Evolutionary conservation across 2,329 filamentous ascomycete species (phyloP), one percentile per base, ranked within the genome.

Genomic region (Plenodomus biglobosus): DNA sequence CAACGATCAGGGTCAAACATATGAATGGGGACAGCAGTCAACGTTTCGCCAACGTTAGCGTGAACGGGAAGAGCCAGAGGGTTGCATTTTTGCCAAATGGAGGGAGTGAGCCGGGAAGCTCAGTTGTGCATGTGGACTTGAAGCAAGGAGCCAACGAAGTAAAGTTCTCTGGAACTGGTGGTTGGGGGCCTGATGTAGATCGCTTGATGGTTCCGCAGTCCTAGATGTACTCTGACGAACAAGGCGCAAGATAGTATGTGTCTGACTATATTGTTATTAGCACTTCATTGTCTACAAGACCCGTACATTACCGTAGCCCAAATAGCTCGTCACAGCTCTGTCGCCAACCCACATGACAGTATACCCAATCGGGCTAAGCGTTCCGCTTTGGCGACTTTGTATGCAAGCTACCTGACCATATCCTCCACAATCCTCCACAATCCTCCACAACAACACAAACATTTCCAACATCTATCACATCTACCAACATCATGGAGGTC

Each of bases 71-170:
- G 24, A 61, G 62, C 0, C 73, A 80, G 58, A 73, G 71, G 15
- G 53, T 84, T 2, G 81, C 83, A 0, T 86, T 86, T 50, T 52
- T 85, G 42, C 79, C 80, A 0, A 75, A 76, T 0, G 68, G 65
- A 1, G 72, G 73, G 34, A 75, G 76, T 0, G 73, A 76, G 3
- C 75, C 77, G 0, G 76, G 68, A 0, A 77, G 70, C 13, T 80
- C 78, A 44, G 70, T 75, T 1, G 55, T 84, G 49, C 74, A 80
- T 50, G 75, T 71, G 1, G 69, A 79, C 13, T 49, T 85, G 46
- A 75, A 76, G 46, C 65, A 68, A 15, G 81, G 80, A 0, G 58
- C 52, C 0, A 85, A 85, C 58, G 74, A 73, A 2, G 69, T 85
- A 32, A 72, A 72, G 1, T 73, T 84, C 44, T 71, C 73, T 44